Evolutionary conservation across 106 monocot genomes (phyloP), one percentile per base, ranked within the genome.

Genomic region (Dioscorea zingiberensis): DNA sequence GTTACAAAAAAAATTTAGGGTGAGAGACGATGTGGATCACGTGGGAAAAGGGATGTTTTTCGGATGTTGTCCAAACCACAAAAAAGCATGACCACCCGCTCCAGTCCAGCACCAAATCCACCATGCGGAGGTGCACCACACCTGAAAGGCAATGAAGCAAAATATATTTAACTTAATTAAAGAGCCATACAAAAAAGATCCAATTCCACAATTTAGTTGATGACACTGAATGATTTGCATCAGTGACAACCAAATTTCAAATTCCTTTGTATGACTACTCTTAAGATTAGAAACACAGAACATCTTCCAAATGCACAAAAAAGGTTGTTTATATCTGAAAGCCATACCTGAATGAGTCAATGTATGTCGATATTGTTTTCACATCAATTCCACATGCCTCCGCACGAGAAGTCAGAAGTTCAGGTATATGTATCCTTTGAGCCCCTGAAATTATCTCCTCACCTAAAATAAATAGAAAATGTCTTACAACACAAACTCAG

Each of bases 391-490:
- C 91, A 62, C 87, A 84, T 17, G 82, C 83, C 70, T 85, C 69
- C 13, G 95, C 95, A 48, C 88, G 88, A 21, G 59, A 25, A 23
- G 88, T 71, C 77, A 97, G 72, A 27, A 97, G 64, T 4, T 97
- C 88, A 44, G 85, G 81, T 44, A 60, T n/a, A 29, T 97, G 91
- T 61, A 91, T 58, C 63, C 95, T 88, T 73, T 97, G 95, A 44
- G 91, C 95, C 61, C 95, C 95, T 38, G 95, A 97, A 30, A 97
- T 97, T 59, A 97, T 97, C 72, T 97, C 95, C 83, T 97, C 91
- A 59, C 95, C 95, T 97, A 67, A 4, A 66, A 73, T 57, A 76
- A 59, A 47, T 26, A n/a, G 27, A 48, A 48, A 38, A 23, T 28
- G 58, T n/a, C 13, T 63, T 22, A n/a, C 16, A n/a, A 18, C 48